Evolutionary conservation across 2,329 filamentous ascomycete genomes (phyloP).

Genomic region (Paecilomyces sp.): DNA sequence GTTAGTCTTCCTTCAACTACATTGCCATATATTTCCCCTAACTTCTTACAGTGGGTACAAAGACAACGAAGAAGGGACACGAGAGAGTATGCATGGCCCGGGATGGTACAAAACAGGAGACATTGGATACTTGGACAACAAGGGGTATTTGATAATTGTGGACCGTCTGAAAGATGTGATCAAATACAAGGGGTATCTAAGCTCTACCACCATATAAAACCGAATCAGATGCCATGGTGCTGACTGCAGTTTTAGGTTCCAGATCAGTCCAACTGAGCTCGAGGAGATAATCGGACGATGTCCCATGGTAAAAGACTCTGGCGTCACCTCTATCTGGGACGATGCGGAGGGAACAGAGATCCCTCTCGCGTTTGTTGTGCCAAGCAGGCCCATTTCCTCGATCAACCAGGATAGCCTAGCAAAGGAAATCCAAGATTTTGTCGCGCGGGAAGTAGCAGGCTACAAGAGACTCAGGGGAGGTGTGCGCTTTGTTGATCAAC

Average conservation of each 20-base stretch:
- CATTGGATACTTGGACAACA: slow-evolving; percentile 10
- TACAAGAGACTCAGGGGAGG: slow-evolving; percentile 15
- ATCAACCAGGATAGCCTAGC: too few relatives aligned
- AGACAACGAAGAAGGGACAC: slow-evolving; percentile 10
- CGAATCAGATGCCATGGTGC: too few relatives aligned
- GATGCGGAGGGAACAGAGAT: slow-evolving; percentile 15
- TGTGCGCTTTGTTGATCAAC: slow-evolving; percentile 10
- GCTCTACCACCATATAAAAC: not conserved
- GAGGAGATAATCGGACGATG: slow-evolving; percentile 2
- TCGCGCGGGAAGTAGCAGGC: slow-evolving; percentile 11
- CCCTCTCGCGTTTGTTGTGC: slow-evolving; percentile 10
- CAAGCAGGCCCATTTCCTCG: too few relatives aligned
- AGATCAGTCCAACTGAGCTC: slow-evolving; percentile 9
- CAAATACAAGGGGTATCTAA: slow-evolving; percentile 12
- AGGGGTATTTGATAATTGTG: slow-evolving; percentile 13
- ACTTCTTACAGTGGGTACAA: slow-evolving; percentile 9
- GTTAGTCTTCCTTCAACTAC: not conserved
- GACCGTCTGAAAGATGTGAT: slow-evolving; percentile 17
- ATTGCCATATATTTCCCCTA: too few relatives aligned
- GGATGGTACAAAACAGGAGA: slow-evolving; percentile 15
- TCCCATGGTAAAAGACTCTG: slow-evolving; percentile 12
- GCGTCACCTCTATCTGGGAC: slow-evolving; percentile 13
- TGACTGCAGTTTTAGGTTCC: slow-evolving; percentile 7
- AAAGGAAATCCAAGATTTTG: slow-evolving; percentile 2
- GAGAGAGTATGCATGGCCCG: slow-evolving; percentile 6